Conservation (phyloP, 495 filamentous ascomycete genomes). For the Podospora conica region DNA sequence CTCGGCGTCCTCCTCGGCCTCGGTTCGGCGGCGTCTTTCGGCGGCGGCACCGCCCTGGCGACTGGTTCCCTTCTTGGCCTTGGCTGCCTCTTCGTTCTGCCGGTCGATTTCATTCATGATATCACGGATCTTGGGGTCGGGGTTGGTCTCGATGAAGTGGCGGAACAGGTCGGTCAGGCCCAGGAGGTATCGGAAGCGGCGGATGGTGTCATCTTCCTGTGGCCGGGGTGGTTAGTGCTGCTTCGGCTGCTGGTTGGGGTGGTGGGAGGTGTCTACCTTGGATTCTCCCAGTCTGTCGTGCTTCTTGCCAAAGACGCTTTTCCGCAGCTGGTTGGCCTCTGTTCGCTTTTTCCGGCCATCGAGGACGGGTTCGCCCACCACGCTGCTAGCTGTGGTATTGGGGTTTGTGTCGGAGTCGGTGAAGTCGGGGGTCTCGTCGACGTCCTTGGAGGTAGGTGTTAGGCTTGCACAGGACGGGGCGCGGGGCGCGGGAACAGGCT, state of each 20-base stretch:
- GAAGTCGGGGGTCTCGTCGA: constrained; percentile 77
- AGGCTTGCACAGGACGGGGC: constrained; percentile 11
- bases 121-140: constrained; percentile 82
- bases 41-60: constrained; percentile 80
- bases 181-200: constrained; percentile 90
- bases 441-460: constrained; percentile 42
- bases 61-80: constrained; percentile 62
- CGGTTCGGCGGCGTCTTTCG: constrained; percentile 77
- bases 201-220: constrained; percentile 91
- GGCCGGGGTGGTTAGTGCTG: constrained; percentile 7
- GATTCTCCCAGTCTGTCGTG: constrained; percentile 82
- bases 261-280: constrained; percentile 55
- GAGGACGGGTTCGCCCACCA: constrained; percentile 59
- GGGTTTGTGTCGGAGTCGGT: constrained; percentile 91
- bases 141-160: constrained; percentile 98
- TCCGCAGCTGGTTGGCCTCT: constrained; percentile 78
- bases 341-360: constrained; percentile 83
- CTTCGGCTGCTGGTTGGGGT: background rate
- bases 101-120: constrained; percentile 90
- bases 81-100: constrained; percentile 73
- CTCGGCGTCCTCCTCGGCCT: constrained; percentile 97
- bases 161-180: constrained; percentile 96
- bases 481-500: background rate
- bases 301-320: constrained; percentile 90
- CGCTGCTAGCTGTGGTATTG: constrained; percentile 84